Evolutionary conservation across 768 basidiomycete species (phyloP).

Genomic region (Naematelia encephala): DNA sequence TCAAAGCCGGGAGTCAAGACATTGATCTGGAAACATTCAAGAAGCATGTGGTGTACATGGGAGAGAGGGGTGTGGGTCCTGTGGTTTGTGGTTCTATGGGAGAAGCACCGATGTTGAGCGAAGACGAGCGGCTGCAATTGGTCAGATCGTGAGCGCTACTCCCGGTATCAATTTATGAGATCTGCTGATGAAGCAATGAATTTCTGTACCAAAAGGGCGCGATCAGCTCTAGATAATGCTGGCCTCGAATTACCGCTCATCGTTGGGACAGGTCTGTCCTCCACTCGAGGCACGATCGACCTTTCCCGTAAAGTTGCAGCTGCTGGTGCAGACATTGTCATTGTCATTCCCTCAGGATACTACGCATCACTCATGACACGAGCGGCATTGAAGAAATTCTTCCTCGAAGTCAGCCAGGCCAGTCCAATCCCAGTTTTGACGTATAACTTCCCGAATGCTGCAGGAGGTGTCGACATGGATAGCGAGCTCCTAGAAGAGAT

Average conservation of each 20-base stretch:
- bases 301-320: slow-evolving; percentile 70
- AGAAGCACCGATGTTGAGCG: slow-evolving; percentile 70
- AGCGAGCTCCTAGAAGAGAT: slow-evolving; percentile 81
- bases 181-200: too few relatives aligned
- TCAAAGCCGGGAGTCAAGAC: slow-evolving; percentile 74
- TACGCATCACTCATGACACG: slow-evolving; percentile 65
- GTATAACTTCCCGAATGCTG: slow-evolving; percentile 82
- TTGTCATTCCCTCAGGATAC: slow-evolving; percentile 79
- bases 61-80: slow-evolving; percentile 63
- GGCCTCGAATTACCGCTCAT: slow-evolving; percentile 71
- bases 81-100: slow-evolving; percentile 76
- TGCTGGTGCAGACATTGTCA: slow-evolving; percentile 80
- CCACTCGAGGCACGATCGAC: not conserved
- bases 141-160: too few relatives aligned
- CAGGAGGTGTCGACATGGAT: slow-evolving; percentile 82
- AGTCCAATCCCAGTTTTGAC: slow-evolving; percentile 70
- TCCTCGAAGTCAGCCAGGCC: slow-evolving; percentile 66
- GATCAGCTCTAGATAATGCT: slow-evolving; percentile 65
- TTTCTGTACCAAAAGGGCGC: slow-evolving; percentile 62
- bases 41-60: slow-evolving; percentile 61
- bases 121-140: slow-evolving; percentile 62
- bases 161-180: too few relatives aligned
- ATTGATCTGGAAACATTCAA: slow-evolving; percentile 57
- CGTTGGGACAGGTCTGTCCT: slow-evolving; percentile 47
- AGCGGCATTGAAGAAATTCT: slow-evolving; percentile 66